A percentile compares a stretch with the other conserved stretches of the same genome.
Conservation (phyloP, 2,329 filamentous ascomycete genomes). For the Torrubiellomyces zombiae region DNA sequence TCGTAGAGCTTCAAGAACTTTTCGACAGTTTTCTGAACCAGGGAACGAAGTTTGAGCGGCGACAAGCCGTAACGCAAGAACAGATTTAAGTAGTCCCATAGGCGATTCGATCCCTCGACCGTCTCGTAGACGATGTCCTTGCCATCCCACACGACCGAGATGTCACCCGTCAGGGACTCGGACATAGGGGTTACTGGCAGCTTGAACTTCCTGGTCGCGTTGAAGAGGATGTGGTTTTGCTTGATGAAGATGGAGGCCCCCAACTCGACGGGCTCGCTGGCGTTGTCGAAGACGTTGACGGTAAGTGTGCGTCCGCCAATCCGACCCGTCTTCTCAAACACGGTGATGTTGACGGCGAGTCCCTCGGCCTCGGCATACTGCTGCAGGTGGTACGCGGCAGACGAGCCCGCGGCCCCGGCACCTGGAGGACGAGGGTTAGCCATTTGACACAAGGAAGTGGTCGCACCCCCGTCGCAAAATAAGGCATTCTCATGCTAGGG, state of each 20-base stretch:
- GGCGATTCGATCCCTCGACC: conserved; percentile 40
- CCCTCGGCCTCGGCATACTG: conserved; percentile 49
- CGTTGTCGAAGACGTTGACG: conserved; percentile 56
- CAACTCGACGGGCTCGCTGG: conserved; percentile 57
- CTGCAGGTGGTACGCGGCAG: conserved; percentile 66
- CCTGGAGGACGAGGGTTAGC: too few species aligned
- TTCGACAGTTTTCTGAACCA: conserved; percentile 55
- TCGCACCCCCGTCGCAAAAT: too few species aligned
- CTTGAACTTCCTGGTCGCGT: conserved; percentile 55
- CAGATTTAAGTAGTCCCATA: conserved; percentile 68
- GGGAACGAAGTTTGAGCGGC: conserved; percentile 53
- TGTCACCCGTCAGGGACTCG: conserved; percentile 29
- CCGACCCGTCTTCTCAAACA: conserved; percentile 66
- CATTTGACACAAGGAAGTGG: too few species aligned
- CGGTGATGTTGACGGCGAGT: conserved; percentile 57
- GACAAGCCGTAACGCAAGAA: conserved; percentile 74
- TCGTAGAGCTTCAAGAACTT: conserved; percentile 71
- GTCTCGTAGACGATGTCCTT: conserved; percentile 53
- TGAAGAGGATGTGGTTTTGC: conserved; percentile 66
- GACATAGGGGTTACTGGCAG: conserved; percentile 37
- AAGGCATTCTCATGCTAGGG: not conserved
- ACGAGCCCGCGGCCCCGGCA: conserved; percentile 76
- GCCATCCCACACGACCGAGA: conserved; percentile 76
- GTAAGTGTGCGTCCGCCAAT: conserved; percentile 82
- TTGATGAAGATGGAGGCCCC: conserved; percentile 86